Evolutionary conservation across 192 early-diverging fungal species (phyloP).

Genomic region (Gryganskiella cystojenkinii): DNA sequence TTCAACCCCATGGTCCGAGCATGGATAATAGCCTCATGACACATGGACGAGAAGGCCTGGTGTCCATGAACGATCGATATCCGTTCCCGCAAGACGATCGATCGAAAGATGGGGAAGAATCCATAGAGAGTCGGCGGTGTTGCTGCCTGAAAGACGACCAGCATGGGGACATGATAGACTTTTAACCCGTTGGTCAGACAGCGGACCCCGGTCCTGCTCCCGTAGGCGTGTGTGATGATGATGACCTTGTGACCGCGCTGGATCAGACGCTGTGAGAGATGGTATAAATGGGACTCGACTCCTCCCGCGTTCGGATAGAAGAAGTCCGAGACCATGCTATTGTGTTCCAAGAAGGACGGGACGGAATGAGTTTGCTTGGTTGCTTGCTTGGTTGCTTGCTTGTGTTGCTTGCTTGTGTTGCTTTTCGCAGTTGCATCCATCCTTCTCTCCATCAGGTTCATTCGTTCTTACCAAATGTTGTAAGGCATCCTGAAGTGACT

Average conservation of each 20-base stretch:
- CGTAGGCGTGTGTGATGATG: slow-evolving; percentile 94
- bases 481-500: slow-evolving; percentile 33
- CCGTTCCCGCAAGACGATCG: slow-evolving; percentile 90
- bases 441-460: too few species aligned
- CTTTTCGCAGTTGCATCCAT: not conserved
- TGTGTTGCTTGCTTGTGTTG: too few species aligned
- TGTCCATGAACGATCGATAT: slow-evolving; percentile 98
- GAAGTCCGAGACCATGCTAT: slow-evolving; percentile 97
- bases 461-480: slow-evolving; percentile 40
- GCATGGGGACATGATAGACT: slow-evolving; percentile 93
- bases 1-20: slow-evolving; percentile 95
- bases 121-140: slow-evolving; percentile 91
- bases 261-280: slow-evolving; percentile 89
- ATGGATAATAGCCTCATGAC: slow-evolving; percentile 96
- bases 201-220: slow-evolving; percentile 82
- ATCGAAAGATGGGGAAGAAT: slow-evolving; percentile 92
- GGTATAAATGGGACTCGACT: slow-evolving; percentile 94
- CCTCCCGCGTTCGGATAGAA: slow-evolving; percentile 98
- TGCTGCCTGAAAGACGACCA: slow-evolving; percentile 87
- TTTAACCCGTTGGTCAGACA: slow-evolving; percentile 94
- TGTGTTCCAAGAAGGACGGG: slow-evolving; percentile 1
- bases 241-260: slow-evolving; percentile 94
- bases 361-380: not conserved
- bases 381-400: too few species aligned
- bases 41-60: slow-evolving; percentile 93